Base-by-base conservation (phyloP, 139 green algal genomes). In the Picochlorum sp. region DNA sequence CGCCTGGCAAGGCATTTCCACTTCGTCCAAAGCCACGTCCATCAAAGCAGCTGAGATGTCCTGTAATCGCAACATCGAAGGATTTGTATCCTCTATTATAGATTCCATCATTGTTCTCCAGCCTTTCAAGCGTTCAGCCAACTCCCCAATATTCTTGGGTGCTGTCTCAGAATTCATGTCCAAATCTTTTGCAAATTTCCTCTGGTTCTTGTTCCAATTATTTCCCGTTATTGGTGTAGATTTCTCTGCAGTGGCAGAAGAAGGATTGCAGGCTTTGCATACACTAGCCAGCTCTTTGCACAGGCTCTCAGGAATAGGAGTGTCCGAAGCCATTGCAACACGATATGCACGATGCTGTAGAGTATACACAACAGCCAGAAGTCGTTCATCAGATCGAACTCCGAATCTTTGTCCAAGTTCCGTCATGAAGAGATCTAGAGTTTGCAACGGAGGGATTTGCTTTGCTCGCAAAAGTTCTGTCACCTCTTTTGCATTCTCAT, bases 271-370 rank as follows among this genome's bases (percentile, higher is more conserved):
- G 4, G 88, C 88, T 57, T 77, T 76, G 79, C 85, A 94, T 41
- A 96, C 84, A 16, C 80, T 83, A 20, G 61, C 57, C 37, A 97
- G 85, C 83, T 97, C 94, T 61, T 84, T 87, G 30, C 85, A 84
- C 5, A 99, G 79, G 3, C 55, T 71, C 0, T 50, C 38, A 1
- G 89, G 89, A 23, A 98, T 86, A 21, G 86, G 65, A 15, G 80
- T 75, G 0, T 20, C 28, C 34, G 83, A 72, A 45, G 81, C 57
- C 34, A 82, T 75, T 14, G 75, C 70, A 34, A 83, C 65, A 68
- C 95, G 93, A 79, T 92, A 95, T 63, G 87, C 97, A 47, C 91
- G 81, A 49, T 93, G 84, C 73, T 97, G 84, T 68, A 99, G 82
- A 11, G 90, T 89, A 57, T 92, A 81, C 20, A 98, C 85, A 16